Base-by-base conservation (phyloP, 1,284 basidiomycete species). In the Phylloporus sp. region DNA sequence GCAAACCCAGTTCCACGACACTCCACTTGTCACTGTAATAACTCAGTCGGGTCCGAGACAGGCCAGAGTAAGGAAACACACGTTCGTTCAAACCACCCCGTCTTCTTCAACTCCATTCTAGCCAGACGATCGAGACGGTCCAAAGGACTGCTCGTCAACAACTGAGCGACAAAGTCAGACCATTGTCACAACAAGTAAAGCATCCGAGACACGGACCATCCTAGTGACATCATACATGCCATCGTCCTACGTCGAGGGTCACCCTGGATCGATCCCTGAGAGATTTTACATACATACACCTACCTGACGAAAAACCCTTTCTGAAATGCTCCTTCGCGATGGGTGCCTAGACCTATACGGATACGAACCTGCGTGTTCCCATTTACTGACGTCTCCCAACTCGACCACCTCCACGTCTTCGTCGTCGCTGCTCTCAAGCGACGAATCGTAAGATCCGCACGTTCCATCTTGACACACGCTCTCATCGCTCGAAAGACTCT, bases 71-170 rank as follows among this genome's bases (percentile, higher is more conserved):
- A n/a, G 1, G 22, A 4, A 32, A 65, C 73, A 10, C 54, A 73
- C 72, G 46, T 49, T 70, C 74, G 72, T 63, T 74, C 72, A 12
- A 75, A 64, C 72, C 72, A 74, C 26, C 74, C 74, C 10, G 72
- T 64, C 53, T 69, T 76, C 64, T 75, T 76, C 8, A 74, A 47
- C 28, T 74, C 74, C 51, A 65, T 65, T 46, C 72, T 64, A 6
- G 74, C 72, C 51, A 74, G 49, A 5, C 68, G 69, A 28, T 75
- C 74, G 2, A 74, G 72, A 17, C 72, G 74, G 52, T 74, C 72
- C 56, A 74, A 40, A 7, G 74, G 72, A 61, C 72, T 74, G 34
- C 59, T 64, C 2, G 61, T 65, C 61, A 62, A 55, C 51, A 74
- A 50, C 72, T 71, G 64, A 28, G 26, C 22, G 32, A 55, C 24